These are phyloP conservation scores for Aquilaria sinensis DNA, from an alignment of 345 rosid species.

Conservation along the genomic window DNA sequence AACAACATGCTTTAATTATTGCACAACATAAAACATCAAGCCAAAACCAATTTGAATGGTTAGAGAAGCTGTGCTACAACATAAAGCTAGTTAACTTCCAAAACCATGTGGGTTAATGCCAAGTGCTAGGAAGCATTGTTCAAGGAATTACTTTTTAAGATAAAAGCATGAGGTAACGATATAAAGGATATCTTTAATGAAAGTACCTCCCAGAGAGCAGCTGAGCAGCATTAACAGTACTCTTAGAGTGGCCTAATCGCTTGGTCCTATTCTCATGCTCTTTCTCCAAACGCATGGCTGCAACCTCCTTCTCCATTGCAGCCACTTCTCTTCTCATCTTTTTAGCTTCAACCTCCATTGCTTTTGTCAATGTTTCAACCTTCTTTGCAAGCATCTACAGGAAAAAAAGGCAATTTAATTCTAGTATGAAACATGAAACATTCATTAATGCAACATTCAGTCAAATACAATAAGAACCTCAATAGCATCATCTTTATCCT, in stretches of 20 bases:
- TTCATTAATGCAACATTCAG: not conserved
- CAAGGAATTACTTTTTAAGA: too few species aligned
- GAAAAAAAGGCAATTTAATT: slow-evolving; percentile 5
- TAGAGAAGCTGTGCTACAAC: too few species aligned
- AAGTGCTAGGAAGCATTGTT: too few species aligned
- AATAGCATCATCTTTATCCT: slow-evolving; percentile 92
- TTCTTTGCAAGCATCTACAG: slow-evolving; percentile 87
- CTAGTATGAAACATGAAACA: slow-evolving; percentile 1
- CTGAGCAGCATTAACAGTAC: slow-evolving; percentile 58
- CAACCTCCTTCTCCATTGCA: slow-evolving; percentile 94
- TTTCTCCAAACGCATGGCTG: slow-evolving; percentile 89
- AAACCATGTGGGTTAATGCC: too few species aligned
- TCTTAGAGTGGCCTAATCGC: slow-evolving; percentile 47
- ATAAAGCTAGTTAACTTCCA: too few species aligned
- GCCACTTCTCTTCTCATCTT: slow-evolving; percentile 99
- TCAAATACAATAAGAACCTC: slow-evolving; percentile 41
- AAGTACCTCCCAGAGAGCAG: slow-evolving; percentile 73
- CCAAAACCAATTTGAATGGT: too few species aligned
- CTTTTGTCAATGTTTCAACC: slow-evolving; percentile 83
- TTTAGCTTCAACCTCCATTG: slow-evolving; percentile 98
- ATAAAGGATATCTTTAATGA: too few species aligned
- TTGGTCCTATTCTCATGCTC: slow-evolving; percentile 69
- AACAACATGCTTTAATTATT: too few species aligned
- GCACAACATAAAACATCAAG: too few species aligned
- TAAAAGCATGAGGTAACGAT: too few species aligned